Base-by-base conservation (phyloP, 176 grass and related monocot species). In the Eragrostis nindensis region DNA sequence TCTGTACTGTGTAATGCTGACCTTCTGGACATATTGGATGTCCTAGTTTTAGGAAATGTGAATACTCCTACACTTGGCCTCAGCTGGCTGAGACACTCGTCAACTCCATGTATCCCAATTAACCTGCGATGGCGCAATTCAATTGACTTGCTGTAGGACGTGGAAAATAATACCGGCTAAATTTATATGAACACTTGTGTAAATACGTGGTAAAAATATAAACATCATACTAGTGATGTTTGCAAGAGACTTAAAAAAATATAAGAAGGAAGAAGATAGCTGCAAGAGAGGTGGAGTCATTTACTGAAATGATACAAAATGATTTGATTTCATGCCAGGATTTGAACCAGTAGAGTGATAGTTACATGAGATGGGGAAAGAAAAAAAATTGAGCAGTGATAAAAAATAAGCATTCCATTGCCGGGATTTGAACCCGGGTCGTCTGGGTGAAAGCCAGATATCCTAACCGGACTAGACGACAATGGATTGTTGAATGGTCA, bases 381-480 rank as follows among this genome's bases (percentile, higher is more conserved):
- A n/a, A n/a, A n/a, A n/a, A n/a, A n/a, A n/a, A n/a, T n/a, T n/a
- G n/a, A n/a, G n/a, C n/a, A n/a, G n/a, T n/a, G n/a, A n/a, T n/a
- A 7, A 10, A 38, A 64, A 27, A 24, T 7, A 2, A 0, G n/a
- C n/a, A n/a, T 0, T 98, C 90, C 92, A 95, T 93, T 91, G 82
- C 90, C 90, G 88, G 86, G 90, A 98, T 89, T 98, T 93, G 92
- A 98, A 98, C 88, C 90, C 92, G 86, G 88, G 90, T 94, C 90
- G 90, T 48, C 90, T 91, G 86, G 90, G 92, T 95, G 86, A 98
- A 98, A 95, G 92, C 90, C 90, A 98, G 86, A 44, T 91, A 93
- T 95, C 96, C 96, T 98, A 95, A 98, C 90, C 88, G 86, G 92
- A 85, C 92, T 93, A 81, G 90, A 98, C 88, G 88, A 95, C 79